phyloP scores from a whole-genome alignment of 1,139 yeast species.

The Pichia sorboxylosa region DNA sequence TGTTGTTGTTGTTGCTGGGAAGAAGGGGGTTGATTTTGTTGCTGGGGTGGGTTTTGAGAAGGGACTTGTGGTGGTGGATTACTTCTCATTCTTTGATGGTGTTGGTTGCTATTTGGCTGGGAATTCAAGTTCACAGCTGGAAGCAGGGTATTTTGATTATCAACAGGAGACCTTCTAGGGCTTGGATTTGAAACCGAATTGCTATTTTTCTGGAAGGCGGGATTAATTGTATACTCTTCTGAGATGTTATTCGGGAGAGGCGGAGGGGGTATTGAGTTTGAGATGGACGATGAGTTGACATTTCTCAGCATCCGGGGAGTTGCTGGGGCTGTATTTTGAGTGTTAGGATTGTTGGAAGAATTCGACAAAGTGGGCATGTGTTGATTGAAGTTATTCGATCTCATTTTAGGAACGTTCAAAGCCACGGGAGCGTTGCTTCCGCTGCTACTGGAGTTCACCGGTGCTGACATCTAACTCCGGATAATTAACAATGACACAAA shows the following conservation, averaged over 20 bases:
- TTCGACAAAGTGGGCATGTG: not conserved
- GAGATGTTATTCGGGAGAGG: constrained; percentile 12
- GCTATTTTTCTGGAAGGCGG: constrained; percentile 11
- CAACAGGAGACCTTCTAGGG: constrained; percentile 5
- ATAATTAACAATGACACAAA: no score
- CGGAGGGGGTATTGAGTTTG: no score
- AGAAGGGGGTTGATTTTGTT: not conserved
- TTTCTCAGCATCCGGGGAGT: constrained; percentile 80
- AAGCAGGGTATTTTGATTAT: constrained; percentile 1
- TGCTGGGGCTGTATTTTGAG: constrained; percentile 42
- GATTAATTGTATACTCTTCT: constrained; percentile 17
- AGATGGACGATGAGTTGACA: no score
- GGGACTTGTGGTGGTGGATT: constrained; percentile 7
- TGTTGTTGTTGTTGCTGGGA: constrained; percentile 10
- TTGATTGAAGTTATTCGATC: constrained; percentile 8
- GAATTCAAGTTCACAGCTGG: constrained; percentile 7
- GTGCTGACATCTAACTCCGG: no score
- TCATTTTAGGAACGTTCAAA: constrained; percentile 18
- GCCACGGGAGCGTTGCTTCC: no score
- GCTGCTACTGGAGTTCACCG: no score
- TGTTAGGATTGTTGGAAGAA: not conserved
- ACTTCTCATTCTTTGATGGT: constrained; percentile 4
- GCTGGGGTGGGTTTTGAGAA: constrained; percentile 3
- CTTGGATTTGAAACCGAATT: not conserved
- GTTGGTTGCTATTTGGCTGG: not conserved